Evolutionary conservation across 116 monocot genomes (phyloP).

Genomic region (Zostera marina): DNA sequence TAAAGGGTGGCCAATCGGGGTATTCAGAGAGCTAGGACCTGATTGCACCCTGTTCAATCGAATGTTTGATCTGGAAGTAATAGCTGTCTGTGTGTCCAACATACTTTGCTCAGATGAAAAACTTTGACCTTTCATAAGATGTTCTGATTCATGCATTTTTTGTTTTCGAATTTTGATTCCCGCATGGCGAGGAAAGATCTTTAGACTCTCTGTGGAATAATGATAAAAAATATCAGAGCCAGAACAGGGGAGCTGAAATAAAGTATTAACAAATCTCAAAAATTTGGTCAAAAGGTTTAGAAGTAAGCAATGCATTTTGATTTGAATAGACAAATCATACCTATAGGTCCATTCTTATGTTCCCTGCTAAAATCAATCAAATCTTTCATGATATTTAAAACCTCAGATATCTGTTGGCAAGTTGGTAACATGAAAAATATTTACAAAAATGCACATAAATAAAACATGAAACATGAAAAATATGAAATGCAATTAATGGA

Average conservation of each 20-base stretch:
- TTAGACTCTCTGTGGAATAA: slow-evolving; percentile 25
- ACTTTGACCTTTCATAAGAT: slow-evolving; percentile 19
- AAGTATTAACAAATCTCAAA: neutral
- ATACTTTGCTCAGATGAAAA: slow-evolving; percentile 23
- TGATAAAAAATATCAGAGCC: neutral
- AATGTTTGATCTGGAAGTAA: slow-evolving; percentile 19
- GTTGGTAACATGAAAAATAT: slow-evolving; percentile 4
- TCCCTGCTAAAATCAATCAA: slow-evolving; percentile 71
- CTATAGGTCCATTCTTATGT: slow-evolving; percentile 70
- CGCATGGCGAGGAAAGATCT: slow-evolving; percentile 38
- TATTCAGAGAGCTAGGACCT: slow-evolving; percentile 6
- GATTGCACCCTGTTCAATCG: slow-evolving; percentile 13
- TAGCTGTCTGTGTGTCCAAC: slow-evolving; percentile 24
- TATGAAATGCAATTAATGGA: neutral
- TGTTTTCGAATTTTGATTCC: slow-evolving; percentile 29
- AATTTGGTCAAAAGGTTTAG: neutral
- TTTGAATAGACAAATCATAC: slow-evolving; percentile 17
- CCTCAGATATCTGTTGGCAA: slow-evolving; percentile 71
- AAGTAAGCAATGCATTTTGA: too few relatives aligned
- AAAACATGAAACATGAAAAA: too few relatives aligned
- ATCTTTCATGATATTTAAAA: slow-evolving; percentile 94
- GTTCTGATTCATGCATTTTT: slow-evolving; percentile 40
- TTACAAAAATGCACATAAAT: neutral
- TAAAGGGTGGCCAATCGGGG: too few relatives aligned
- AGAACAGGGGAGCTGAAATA: too few relatives aligned